Percentiles rank a stretch among this genome's conserved stretches.
phyloP scores from a whole-genome alignment of 352 stramenopile genomes.

The Globisporangium sylvaticum region DNA sequence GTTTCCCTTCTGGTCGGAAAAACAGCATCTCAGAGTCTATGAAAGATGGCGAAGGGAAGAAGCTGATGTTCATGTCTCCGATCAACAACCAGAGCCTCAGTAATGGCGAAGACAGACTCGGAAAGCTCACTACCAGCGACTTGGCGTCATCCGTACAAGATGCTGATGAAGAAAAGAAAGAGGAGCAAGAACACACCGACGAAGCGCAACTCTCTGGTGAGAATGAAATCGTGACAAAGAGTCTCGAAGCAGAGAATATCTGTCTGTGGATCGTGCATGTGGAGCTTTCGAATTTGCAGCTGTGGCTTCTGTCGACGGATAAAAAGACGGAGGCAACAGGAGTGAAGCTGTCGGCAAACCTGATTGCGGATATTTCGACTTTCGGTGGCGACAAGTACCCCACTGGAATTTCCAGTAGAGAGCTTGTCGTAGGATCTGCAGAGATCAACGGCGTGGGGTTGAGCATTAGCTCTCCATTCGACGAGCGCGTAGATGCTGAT shows the following conservation, averaged over 20 bases:
- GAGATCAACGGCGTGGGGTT: constrained; percentile 35
- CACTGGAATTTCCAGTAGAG: not conserved
- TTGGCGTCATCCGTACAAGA: constrained; percentile 6
- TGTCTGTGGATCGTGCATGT: constrained; percentile 37
- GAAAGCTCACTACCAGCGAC: constrained; percentile 11
- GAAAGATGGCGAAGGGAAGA: constrained; percentile 7
- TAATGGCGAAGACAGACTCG: not conserved
- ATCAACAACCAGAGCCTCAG: not conserved
- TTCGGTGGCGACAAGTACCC: constrained; percentile 3
- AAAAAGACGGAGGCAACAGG: constrained; percentile 48
- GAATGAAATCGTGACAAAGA: not conserved
- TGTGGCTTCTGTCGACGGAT: constrained; percentile 71
- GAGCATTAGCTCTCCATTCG: constrained; percentile 26
- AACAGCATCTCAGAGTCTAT: constrained; percentile 39
- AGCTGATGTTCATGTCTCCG: constrained; percentile 6
- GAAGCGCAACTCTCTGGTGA: not conserved
- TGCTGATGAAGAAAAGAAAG: not conserved
- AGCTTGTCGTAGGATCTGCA: constrained; percentile 24
- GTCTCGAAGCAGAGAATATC: not conserved
- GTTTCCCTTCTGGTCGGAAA: constrained; percentile 19
- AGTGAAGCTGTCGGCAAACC: constrained; percentile 40
- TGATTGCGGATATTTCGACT: constrained; percentile 10
- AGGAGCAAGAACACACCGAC: not conserved
- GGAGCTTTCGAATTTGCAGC: constrained; percentile 44
- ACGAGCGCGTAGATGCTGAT: constrained; percentile 9